Evolutionary conservation across 73 alveolate genomes (phyloP).

Genomic region (Stentor coeruleus): DNA sequence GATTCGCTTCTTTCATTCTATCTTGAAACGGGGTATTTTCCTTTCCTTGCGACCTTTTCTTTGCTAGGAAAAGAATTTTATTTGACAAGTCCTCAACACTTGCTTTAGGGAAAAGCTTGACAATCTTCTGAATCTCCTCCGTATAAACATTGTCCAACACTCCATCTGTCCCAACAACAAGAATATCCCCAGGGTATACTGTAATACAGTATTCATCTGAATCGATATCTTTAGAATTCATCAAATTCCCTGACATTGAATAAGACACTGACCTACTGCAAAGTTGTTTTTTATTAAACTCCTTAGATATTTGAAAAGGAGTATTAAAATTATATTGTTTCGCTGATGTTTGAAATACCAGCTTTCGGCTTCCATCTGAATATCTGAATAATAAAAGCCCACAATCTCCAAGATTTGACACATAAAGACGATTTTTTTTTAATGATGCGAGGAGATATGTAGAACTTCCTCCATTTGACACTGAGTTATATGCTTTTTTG

Average conservation of each 20-base stretch:
- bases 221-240: neutral
- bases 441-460: neutral
- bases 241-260: neutral
- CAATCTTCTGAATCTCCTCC: conserved; percentile 23
- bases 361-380: neutral
- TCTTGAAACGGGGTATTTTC: neutral
- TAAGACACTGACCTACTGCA: neutral
- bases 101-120: neutral
- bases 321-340: neutral
- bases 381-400: neutral
- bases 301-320: neutral
- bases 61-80: neutral
- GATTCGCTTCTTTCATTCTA: neutral
- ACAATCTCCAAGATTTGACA: neutral
- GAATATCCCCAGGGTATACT: conserved; percentile 30
- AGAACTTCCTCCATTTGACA: neutral
- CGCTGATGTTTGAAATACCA: neutral
- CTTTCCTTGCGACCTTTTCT: neutral
- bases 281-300: neutral
- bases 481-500: neutral
- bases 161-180: conserved; percentile 43
- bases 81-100: neutral
- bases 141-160: conserved; percentile 39
- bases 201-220: conserved; percentile 25
- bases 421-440: neutral